A percentile compares a stretch with the other conserved stretches of the same genome.
These are phyloP conservation scores for Gentiana macrophylla DNA, from an alignment of 257 asterid genomes.

Conservation along the genomic window DNA sequence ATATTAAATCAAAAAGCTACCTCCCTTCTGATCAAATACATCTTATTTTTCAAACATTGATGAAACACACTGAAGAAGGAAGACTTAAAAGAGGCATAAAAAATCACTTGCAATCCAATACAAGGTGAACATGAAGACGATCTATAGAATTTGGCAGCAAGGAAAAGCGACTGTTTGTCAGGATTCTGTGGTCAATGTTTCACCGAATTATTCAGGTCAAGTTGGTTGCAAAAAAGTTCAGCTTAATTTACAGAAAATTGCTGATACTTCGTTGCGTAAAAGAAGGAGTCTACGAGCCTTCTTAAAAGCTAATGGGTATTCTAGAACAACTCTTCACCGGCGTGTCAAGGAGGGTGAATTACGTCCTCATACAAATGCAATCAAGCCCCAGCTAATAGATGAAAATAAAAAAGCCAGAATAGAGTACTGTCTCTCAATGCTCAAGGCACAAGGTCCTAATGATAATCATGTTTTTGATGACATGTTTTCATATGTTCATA, in stretches of 20 bases:
- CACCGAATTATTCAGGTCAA: no score
- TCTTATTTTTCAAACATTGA: no score
- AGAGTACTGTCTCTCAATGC: constrained; percentile 12
- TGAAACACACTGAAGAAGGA: no score
- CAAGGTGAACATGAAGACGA: no score
- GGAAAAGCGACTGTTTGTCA: no score
- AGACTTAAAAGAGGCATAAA: no score
- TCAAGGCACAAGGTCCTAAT: background rate
- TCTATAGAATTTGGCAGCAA: no score
- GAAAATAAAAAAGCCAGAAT: constrained; percentile 8
- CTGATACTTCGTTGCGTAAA: background rate
- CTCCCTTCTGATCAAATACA: no score
- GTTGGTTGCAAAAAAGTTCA: background rate
- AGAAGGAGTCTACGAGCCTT: background rate
- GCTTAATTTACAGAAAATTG: background rate
- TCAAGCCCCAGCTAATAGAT: constrained; percentile 10
- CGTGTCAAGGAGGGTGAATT: background rate
- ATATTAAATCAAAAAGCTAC: no score
- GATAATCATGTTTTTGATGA: constrained; percentile 2
- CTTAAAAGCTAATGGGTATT: no score
- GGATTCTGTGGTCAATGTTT: no score
- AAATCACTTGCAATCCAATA: no score
- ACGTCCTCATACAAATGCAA: constrained; percentile 7
- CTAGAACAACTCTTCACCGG: background rate
- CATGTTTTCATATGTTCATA: constrained; percentile 12